phyloP scores from a whole-genome alignment of 441 rosid species.

The Adansonia grandidieri region DNA sequence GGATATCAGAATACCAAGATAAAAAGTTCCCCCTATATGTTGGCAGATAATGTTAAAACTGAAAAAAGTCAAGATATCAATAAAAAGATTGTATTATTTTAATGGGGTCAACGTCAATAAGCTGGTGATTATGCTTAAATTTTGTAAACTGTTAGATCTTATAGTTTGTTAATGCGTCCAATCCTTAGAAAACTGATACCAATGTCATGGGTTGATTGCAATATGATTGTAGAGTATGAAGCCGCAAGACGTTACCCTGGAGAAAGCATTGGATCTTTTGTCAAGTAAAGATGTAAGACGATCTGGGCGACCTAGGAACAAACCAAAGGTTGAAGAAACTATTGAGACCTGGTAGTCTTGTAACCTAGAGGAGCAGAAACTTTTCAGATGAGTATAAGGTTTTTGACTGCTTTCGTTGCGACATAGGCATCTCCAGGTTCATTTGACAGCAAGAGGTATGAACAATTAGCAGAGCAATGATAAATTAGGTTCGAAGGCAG shows the following conservation, averaged over 20 bases:
- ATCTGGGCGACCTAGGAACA: slow-evolving; percentile 73
- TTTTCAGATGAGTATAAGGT: slow-evolving; percentile 13
- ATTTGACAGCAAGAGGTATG: neutral
- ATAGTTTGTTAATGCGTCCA: neutral
- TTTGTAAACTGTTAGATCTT: neutral
- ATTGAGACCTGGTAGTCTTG: slow-evolving; percentile 41
- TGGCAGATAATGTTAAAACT: slow-evolving; percentile 3
- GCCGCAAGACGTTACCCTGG: slow-evolving; percentile 64
- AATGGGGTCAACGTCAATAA: neutral
- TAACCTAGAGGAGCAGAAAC: slow-evolving; percentile 5
- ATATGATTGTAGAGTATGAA: slow-evolving; percentile 61
- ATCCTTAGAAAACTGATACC: neutral
- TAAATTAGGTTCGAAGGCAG: neutral
- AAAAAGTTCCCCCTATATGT: neutral
- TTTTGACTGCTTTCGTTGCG: neutral
- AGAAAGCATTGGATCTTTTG: slow-evolving; percentile 74
- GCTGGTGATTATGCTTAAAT: neutral
- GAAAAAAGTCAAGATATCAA: neutral
- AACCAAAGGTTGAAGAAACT: slow-evolving; percentile 54
- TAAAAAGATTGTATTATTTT: neutral
- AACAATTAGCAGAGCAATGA: neutral
- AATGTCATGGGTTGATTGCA: slow-evolving; percentile 11
- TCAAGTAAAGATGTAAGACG: slow-evolving; percentile 61
- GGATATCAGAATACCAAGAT: neutral
- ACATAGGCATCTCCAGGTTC: slow-evolving; percentile 1